Base-by-base conservation (phyloP, 371 early-diverging fungal species). In the Phascolomyces articulosus region DNA sequence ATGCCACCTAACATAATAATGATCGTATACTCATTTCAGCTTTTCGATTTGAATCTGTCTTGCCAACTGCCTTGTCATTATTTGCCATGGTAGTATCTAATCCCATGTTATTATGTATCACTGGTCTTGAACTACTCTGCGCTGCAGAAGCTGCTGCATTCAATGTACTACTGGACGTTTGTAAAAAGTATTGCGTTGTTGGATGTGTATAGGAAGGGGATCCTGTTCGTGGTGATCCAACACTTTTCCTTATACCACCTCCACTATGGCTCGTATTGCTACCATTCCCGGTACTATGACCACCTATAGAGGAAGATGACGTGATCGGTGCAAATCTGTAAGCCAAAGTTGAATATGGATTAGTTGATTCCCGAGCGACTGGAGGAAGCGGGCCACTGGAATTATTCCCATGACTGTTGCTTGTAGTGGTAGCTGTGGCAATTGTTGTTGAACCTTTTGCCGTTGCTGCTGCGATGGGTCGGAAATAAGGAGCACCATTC, bases 141-240 rank as follows among this genome's bases (percentile, higher is more conserved):
- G 60, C 60, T 40, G 68, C 68, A 44, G 71, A 68, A 1, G 74
- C 74, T 9, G 71, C 71, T 11, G 71, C 71, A 44, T 74, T 74
- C 3, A 74, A 63, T 1, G 70, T 70, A 27, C 68, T 67, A 55
- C 70, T 70, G 2, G 71, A 70, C 3, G 75, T 75, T 28, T 75
- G 69, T 34, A 69, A 44, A 57, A 65, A 71, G 53, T 74, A 74
- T 24, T 70, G 71, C 3, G 63, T 63, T 13, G 75, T 64, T 10
- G 75, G 75, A 58, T 71, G 71, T 0, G 70, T 68, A 23, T 64
- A 73, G 21, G 65, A 73, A 60, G 63, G 53, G 55, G 61, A 63
- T 8, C 58, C 58, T n/a, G 56, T 41, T 27, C 59, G 62, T 20
- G 68, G 62, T 11, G 57, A 44, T 11, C 56, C 70, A 56, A 56